Percentiles rank a stretch among this genome's conserved stretches.
Conservation (phyloP, 768 basidiomycete species). For the Gymnopilus junonius region DNA sequence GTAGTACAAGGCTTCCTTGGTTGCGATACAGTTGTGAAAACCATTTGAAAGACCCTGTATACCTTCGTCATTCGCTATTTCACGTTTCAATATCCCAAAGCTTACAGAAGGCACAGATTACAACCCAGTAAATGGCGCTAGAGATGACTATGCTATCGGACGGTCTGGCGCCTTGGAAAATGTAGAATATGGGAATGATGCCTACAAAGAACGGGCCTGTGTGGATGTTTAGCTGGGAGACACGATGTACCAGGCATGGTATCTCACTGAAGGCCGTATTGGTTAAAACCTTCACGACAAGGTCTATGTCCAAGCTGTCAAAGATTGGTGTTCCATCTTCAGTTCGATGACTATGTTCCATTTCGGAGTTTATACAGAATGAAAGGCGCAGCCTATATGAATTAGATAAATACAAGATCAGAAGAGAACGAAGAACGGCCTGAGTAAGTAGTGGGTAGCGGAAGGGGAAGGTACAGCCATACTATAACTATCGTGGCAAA, state of each 20-base stretch:
- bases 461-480: not conserved
- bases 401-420: constrained; percentile 14
- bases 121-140: constrained; percentile 58
- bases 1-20: constrained; percentile 66
- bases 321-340: constrained; percentile 56
- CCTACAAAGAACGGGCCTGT: constrained; percentile 84
- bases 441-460: not conserved
- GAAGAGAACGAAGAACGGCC: not conserved
- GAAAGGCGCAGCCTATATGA: constrained; percentile 36
- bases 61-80: constrained; percentile 6
- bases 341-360: constrained; percentile 30
- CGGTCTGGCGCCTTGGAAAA: constrained; percentile 66
- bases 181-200: constrained; percentile 79
- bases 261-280: constrained; percentile 80
- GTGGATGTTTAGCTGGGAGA: constrained; percentile 1
- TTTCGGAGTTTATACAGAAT: constrained; percentile 22
- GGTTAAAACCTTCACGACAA: constrained; percentile 76
- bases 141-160: constrained; percentile 55
- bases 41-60: constrained; percentile 71
- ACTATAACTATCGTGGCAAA: not conserved
- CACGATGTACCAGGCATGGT: constrained; percentile 6
- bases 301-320: constrained; percentile 77
- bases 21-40: constrained; percentile 76
- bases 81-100: constrained; percentile 10
- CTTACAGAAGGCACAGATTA: constrained; percentile 72